Conservation (phyloP, 129 eudicot species). For the Sambucus nigra region DNA sequence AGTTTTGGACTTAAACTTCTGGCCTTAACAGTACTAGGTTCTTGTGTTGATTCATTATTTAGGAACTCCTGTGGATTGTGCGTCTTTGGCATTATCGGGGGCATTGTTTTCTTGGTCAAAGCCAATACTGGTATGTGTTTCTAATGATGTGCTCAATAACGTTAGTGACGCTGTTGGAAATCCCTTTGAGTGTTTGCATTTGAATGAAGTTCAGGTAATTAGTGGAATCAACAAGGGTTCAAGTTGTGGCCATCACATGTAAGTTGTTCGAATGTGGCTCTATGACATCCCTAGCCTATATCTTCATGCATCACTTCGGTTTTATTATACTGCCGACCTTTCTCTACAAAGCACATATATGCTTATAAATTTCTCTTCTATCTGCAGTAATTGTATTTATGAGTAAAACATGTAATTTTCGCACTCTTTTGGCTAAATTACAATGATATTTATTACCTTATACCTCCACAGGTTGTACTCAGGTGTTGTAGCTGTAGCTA, state of each 20-base stretch:
- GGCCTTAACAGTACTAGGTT: not conserved
- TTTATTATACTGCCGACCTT: too few relatives aligned
- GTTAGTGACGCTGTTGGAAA: not conserved
- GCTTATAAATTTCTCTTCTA: not conserved
- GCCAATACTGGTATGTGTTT: slow-evolving; percentile 65
- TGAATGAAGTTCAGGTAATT: slow-evolving; percentile 48
- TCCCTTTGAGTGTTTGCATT: not conserved
- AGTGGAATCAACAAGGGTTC: slow-evolving; percentile 87
- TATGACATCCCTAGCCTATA: too few relatives aligned
- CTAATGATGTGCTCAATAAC: not conserved
- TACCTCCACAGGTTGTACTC: slow-evolving; percentile 55
- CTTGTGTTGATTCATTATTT: not conserved
- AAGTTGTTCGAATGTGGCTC: slow-evolving; percentile 23
- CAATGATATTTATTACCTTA: not conserved
- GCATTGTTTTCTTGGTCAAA: slow-evolving; percentile 91
- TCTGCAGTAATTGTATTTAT: not conserved
- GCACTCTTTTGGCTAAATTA: not conserved
- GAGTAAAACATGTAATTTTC: not conserved
- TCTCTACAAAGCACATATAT: not conserved
- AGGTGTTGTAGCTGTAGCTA: slow-evolving; percentile 80
- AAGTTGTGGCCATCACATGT: slow-evolving; percentile 85
- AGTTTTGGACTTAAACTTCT: not conserved
- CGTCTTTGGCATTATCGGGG: slow-evolving; percentile 84
- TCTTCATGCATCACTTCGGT: not conserved
- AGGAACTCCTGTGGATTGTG: slow-evolving; percentile 99